Base-by-base conservation (phyloP, 1,284 basidiomycete genomes). In the Trichosporon inkin region DNA sequence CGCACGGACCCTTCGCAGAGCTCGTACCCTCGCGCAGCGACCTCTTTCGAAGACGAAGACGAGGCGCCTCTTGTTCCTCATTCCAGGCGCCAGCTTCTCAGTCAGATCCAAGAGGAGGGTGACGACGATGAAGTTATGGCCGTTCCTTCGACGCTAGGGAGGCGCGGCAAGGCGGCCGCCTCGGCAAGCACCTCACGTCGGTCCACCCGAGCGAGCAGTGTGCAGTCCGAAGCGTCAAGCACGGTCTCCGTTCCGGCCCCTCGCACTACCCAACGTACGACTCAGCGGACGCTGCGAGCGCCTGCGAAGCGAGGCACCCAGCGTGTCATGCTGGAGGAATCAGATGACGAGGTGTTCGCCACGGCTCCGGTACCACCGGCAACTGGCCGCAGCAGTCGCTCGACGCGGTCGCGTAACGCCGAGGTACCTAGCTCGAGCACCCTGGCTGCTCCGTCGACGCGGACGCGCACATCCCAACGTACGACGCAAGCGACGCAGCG, bases 21-120 rank as follows among this genome's bases (percentile, higher is more conserved):
- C 41, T 40, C 58, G 32, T 53, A 53, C 8, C 14, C 40, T 1
- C 17, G 38, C 8, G 53, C 41, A 22, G 44, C 40, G 3, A 16
- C 57, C 6, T 40, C 44, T 6, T 58, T 66, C 32, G 69, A 67
- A 13, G 71, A 73, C 8, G 71, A 71, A 20, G 71, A 71, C 17
- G 66, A 67, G 10, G 66, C 70, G 53, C 73, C 73, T 2, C 62
- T 74, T 4, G 54, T 72, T 2, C 73, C 72, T 4, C 20, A 58
- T 0, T 55, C 60, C 11, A 63, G 65, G 34, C 61, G 66, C 3
- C 49, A 62, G 22, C 65, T 68, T 11, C 61, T 65, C n/a, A 61
- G 60, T 6, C 60, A 65, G 38, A 62, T 57, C 22, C 41, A 49
- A 5, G 66, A 63, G 19, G 67, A 70, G 16, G 67, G 68, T 1